phyloP scores from a whole-genome alignment of 192 early-diverging fungal species.

The Backusella psychrophila region DNA sequence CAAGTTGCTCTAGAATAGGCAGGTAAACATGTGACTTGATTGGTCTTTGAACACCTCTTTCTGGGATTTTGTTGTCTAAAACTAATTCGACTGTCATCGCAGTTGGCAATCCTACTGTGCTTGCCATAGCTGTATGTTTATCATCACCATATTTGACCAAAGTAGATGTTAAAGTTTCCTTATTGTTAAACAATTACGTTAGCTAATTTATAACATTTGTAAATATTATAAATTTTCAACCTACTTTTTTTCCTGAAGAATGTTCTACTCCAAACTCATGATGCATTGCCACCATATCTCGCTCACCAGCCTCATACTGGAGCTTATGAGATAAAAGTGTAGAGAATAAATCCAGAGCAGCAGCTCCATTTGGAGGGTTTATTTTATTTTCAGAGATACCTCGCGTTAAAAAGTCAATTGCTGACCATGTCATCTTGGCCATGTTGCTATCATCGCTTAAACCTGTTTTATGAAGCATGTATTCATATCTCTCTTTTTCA shows the following conservation, averaged over 20 bases:
- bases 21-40: slow-evolving; percentile 69
- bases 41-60: slow-evolving; percentile 65
- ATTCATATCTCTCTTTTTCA: slow-evolving; percentile 6
- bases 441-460: slow-evolving; percentile 39
- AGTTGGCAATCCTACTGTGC: slow-evolving; percentile 76
- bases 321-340: slow-evolving; percentile 74
- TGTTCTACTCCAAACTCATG: slow-evolving; percentile 90
- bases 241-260: slow-evolving; percentile 56
- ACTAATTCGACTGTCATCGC: slow-evolving; percentile 77
- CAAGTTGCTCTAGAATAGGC: slow-evolving; percentile 64
- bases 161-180: slow-evolving; percentile 64
- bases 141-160: slow-evolving; percentile 65
- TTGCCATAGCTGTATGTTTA: slow-evolving; percentile 80
- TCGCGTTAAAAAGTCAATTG: slow-evolving; percentile 13
- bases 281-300: slow-evolving; percentile 92
- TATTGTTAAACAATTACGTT: not conserved
- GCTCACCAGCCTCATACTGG: slow-evolving; percentile 73
- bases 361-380: slow-evolving; percentile 13
- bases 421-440: slow-evolving; percentile 51
- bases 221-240: not conserved
- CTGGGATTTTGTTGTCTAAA: slow-evolving; percentile 48
- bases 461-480: slow-evolving; percentile 40
- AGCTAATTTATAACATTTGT: not conserved
- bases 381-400: not conserved
- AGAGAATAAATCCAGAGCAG: slow-evolving; percentile 84